These are phyloP conservation scores for Canariomyces notabilis DNA, from an alignment of 2,329 filamentous ascomycete species.

Conservation along the genomic window DNA sequence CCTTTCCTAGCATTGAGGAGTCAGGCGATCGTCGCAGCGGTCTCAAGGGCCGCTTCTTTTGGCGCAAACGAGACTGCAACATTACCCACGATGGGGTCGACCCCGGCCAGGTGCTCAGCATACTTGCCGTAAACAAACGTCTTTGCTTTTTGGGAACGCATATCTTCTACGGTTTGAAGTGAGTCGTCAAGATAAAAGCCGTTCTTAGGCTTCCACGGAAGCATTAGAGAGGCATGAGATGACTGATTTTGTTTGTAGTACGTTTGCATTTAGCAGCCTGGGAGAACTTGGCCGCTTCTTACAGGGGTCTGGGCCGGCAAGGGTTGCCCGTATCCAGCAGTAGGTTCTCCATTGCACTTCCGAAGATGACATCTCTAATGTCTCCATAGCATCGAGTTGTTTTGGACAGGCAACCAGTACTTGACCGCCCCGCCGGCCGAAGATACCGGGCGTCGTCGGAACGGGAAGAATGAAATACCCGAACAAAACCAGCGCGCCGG, in stretches of 20 bases:
- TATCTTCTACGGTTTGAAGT: constrained; percentile 46
- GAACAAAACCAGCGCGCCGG: too few relatives aligned
- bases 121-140: constrained; percentile 36
- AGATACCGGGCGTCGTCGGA: too few relatives aligned
- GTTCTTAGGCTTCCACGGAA: too few relatives aligned
- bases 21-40: constrained; percentile 13
- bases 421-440: constrained; percentile 21
- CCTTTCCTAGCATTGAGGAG: constrained; percentile 8
- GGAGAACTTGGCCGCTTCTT: constrained; percentile 47
- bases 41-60: constrained; percentile 37
- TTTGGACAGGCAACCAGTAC: constrained; percentile 37
- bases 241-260: too few relatives aligned
- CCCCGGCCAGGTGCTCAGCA: constrained; percentile 34
- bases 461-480: too few relatives aligned
- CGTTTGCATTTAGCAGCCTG: constrained; percentile 48
- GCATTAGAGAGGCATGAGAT: too few relatives aligned
- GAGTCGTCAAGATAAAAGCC: too few relatives aligned
- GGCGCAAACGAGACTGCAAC: constrained; percentile 29
- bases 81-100: constrained; percentile 31
- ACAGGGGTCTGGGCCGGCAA: constrained; percentile 34
- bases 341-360: too few relatives aligned
- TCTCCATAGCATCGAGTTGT: constrained; percentile 40
- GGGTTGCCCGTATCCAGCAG: constrained; percentile 40
- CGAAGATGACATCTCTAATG: too few relatives aligned
- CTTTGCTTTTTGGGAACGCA: constrained; percentile 39